Conservation (phyloP, 345 rosid genomes). For the Arabis alpina region DNA sequence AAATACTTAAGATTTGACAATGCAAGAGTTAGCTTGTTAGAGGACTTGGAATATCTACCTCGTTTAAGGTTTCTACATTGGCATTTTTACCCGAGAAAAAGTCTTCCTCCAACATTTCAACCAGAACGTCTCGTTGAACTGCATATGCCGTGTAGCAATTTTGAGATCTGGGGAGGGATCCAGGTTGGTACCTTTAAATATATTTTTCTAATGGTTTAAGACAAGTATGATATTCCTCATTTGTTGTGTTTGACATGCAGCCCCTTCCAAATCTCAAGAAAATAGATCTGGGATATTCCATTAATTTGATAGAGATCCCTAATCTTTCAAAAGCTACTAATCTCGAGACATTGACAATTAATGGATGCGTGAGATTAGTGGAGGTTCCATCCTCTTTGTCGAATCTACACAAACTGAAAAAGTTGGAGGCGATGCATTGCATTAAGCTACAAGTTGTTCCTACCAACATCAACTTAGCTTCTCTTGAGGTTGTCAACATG, state of each 20-base stretch:
- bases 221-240: neutral
- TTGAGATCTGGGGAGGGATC: too few species aligned
- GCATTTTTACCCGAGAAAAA: too few species aligned
- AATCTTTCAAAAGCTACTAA: slow-evolving; percentile 23
- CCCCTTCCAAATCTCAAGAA: slow-evolving; percentile 10
- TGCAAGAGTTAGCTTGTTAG: too few species aligned
- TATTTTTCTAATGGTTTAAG: too few species aligned
- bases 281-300: neutral
- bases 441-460: neutral
- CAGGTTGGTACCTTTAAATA: too few species aligned
- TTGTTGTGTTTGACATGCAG: slow-evolving; percentile 15
- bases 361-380: too few species aligned
- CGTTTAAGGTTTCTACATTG: too few species aligned
- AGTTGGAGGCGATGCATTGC: neutral
- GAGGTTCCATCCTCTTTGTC: neutral
- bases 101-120: too few species aligned
- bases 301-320: slow-evolving; percentile 12
- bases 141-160: too few species aligned
- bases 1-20: too few species aligned
- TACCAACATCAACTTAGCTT: neutral
- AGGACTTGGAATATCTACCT: too few species aligned
- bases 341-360: neutral
- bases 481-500: neutral
- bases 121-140: too few species aligned
- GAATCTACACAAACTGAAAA: slow-evolving; percentile 13